A percentile compares a stretch with the other conserved stretches of the same genome.
These are phyloP conservation scores for Sequoia sempervirens DNA, from an alignment of 75 land plant genomes.

Conservation along the genomic window DNA sequence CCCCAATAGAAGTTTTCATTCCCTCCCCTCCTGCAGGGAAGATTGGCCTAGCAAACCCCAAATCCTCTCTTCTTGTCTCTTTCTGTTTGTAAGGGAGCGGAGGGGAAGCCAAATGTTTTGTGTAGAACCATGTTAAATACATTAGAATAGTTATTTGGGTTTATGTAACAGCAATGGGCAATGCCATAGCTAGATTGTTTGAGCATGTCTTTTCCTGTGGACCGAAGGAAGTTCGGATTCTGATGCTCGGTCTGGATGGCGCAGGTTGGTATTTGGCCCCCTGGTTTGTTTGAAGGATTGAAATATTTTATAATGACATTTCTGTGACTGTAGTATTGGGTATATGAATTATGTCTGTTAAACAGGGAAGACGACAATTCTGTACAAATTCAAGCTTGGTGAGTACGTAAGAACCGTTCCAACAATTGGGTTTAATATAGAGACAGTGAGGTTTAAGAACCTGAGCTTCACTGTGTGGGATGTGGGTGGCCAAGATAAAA, in stretches of 20 bases:
- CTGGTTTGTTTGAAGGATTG: neutral
- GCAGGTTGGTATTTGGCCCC: conserved; percentile 14
- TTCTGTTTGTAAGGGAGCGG: neutral
- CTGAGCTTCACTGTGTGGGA: conserved; percentile 45
- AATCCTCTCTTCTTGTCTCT: neutral
- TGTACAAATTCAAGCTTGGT: conserved; percentile 31
- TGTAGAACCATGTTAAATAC: neutral
- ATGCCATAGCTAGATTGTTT: conserved; percentile 6
- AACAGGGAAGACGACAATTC: conserved; percentile 36
- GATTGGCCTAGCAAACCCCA: neutral
- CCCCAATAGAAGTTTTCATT: neutral
- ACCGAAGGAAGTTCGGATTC: conserved; percentile 17
- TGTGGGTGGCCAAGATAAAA: conserved; percentile 37
- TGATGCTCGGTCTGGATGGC: conserved; percentile 24
- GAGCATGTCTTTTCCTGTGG: conserved; percentile 12
- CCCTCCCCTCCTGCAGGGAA: neutral
- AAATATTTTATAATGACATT: too few relatives aligned
- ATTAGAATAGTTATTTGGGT: neutral
- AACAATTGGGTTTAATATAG: conserved; percentile 35
- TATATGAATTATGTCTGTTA: neutral
- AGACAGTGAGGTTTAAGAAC: conserved; percentile 26
- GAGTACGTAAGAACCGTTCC: conserved; percentile 30
- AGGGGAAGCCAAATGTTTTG: neutral
- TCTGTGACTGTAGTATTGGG: neutral
- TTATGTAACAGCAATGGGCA: conserved; percentile 11